A percentile compares a stretch with the other conserved stretches of the same genome.
Conservation (phyloP, 2,329 filamentous ascomycete species). For the Ophiostoma triangulosporum region DNA sequence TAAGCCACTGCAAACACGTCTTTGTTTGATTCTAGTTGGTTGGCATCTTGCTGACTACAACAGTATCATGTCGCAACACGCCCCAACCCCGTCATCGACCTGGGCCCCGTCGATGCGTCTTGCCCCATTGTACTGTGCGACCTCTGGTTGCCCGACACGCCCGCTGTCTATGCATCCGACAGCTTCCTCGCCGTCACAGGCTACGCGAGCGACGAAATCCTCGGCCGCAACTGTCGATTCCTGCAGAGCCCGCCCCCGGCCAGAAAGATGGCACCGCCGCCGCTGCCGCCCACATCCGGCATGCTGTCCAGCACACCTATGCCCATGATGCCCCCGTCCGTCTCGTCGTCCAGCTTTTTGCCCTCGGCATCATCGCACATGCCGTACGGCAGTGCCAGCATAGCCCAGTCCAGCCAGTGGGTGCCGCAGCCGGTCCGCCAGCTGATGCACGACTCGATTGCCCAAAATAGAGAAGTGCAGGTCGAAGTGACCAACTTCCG, state of each 20-base stretch:
- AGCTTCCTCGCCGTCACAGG: slow-evolving; percentile 68
- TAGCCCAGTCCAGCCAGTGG: neutral
- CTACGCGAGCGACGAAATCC: slow-evolving; percentile 58
- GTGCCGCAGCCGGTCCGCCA: slow-evolving; percentile 29
- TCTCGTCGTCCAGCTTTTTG: neutral
- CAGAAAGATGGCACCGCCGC: neutral
- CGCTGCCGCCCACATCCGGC: neutral
- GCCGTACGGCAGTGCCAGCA: neutral
- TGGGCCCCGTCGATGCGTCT: slow-evolving; percentile 72
- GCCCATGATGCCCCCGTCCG: neutral
- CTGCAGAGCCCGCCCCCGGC: slow-evolving; percentile 49
- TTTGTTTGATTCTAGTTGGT: too few relatives aligned
- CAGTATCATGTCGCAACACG: slow-evolving; percentile 45
- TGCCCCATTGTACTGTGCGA: slow-evolving; percentile 77
- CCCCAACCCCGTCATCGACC: slow-evolving; percentile 60
- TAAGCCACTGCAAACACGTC: neutral
- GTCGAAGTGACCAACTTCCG: slow-evolving; percentile 61
- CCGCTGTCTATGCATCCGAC: slow-evolving; percentile 75
- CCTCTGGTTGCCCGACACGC: slow-evolving; percentile 55
- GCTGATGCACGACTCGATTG: slow-evolving; percentile 34
- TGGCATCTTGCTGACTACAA: too few relatives aligned
- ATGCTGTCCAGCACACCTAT: neutral
- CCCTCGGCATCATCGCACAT: neutral
- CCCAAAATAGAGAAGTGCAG: slow-evolving; percentile 32
- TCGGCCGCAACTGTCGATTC: slow-evolving; percentile 75